Conservation (phyloP, 805 yeast genomes). For the Teunomyces pallodes region DNA sequence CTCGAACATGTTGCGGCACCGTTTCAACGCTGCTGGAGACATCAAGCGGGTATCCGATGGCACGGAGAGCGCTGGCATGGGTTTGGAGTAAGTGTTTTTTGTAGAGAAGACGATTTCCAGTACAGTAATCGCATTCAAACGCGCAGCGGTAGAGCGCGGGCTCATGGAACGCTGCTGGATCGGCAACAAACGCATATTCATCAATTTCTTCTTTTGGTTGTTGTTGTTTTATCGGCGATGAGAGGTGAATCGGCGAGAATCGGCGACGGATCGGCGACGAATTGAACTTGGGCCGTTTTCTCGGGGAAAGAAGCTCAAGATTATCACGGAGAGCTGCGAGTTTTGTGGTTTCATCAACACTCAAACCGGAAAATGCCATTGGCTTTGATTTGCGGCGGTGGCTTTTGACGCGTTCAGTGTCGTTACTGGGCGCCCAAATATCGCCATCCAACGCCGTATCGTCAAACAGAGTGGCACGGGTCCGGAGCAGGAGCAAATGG, state of each 20-base stretch:
- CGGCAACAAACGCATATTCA: constrained; percentile 7
- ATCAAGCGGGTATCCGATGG: constrained; percentile 26
- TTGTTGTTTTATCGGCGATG: not conserved
- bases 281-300: not conserved
- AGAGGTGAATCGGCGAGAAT: not conserved
- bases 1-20: not conserved
- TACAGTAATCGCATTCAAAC: constrained; percentile 26
- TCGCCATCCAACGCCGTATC: constrained; percentile 14
- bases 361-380: constrained; percentile 1
- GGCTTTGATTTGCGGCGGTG: constrained; percentile 13
- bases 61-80: constrained; percentile 16
- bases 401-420: constrained; percentile 1
- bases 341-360: not conserved
- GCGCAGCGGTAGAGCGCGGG: constrained; percentile 21
- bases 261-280: not conserved
- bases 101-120: constrained; percentile 26
- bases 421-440: constrained; percentile 40
- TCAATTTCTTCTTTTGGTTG: not conserved
- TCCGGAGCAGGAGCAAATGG: constrained; percentile 51
- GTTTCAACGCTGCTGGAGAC: too few species aligned
- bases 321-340: constrained; percentile 3
- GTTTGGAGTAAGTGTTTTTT: constrained; percentile 22
- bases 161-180: constrained; percentile 1
- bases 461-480: constrained; percentile 5
- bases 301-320: not conserved